Base-by-base conservation (phyloP, 495 filamentous ascomycete species). In the Tuber umbilicatum region DNA sequence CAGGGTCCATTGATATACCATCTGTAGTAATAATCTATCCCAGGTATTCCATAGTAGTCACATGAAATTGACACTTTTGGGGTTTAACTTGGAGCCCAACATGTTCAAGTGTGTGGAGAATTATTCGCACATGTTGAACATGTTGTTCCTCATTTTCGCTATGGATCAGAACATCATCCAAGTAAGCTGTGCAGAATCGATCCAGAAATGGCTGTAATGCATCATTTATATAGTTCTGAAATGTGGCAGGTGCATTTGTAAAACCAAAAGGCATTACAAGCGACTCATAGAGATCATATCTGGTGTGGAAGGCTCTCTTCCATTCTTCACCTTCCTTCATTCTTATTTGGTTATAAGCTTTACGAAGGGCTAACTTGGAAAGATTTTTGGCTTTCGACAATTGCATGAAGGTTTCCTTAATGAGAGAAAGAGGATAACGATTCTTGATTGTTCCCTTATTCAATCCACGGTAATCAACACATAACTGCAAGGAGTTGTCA, bases 111-210 rank as follows among this genome's bases (percentile, higher is more conserved):
- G 43, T 50, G 38, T 73, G 4, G 1, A 42, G 41, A 12, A 42
- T 42, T 9, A 12, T 9, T 10, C 9, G 3, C 4, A 82, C 70
- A 68, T 79, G 41, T n/a, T 76, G 1, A 16, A 45, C 64, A 70
- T 78, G 74, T 75, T 74, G 70, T 74, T 75, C 31, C 72, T 69
- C 73, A 70, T 67, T 76, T 70, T 71, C 68, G 39, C 76, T 77
- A 72, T 81, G 83, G 39, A 85, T 78, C 21, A 83, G 71, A 55
- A 85, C 77, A 73, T 85, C 76, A 43, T 84, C 79, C 0, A 85
- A 50, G 68, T 84, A 84, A 0, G 55, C 73, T 39, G 80, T 76
- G 69, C 77, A 76, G 55, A 79, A 80, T 0, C 50, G 27, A 73
- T 70, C 55, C 19, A 74, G 17, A 38, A 69, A 40, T 17, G 68